Evolutionary conservation across 176 grass and related monocot species (phyloP).

Genomic region (Rhynchospora pubera): DNA sequence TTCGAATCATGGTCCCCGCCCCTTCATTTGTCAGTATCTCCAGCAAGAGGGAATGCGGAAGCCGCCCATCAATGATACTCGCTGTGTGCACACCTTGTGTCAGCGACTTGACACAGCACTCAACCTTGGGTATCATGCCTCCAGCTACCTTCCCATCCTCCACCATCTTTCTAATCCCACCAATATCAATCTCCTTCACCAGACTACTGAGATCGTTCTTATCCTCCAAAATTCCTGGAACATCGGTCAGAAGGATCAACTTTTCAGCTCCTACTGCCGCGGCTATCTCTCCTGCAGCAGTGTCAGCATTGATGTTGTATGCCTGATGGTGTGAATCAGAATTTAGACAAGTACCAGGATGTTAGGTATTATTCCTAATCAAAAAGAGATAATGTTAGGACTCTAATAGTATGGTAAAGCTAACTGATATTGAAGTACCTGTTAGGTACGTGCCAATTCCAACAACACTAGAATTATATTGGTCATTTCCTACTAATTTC

Average conservation of each 20-base stretch:
- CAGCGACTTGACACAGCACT: conserved; percentile 59
- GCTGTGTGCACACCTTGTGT: conserved; percentile 61
- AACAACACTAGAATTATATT: too few relatives aligned
- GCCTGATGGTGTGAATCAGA: conserved; percentile 22
- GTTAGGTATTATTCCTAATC: not conserved
- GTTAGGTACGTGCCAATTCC: too few relatives aligned
- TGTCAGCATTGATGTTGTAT: conserved; percentile 93
- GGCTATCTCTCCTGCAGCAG: conserved; percentile 60
- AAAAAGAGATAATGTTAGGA: not conserved
- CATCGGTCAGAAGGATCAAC: conserved; percentile 68
- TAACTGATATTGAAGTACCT: too few relatives aligned
- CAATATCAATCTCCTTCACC: conserved; percentile 62
- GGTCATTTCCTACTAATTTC: too few relatives aligned
- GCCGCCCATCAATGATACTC: conserved; percentile 71
- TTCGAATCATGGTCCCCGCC: conserved; percentile 73
- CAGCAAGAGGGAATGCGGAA: conserved; percentile 74
- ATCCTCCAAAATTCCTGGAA: conserved; percentile 55
- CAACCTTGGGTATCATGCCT: conserved; percentile 87
- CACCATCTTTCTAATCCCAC: conserved; percentile 50
- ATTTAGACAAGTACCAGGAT: not conserved
- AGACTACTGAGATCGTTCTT: conserved; percentile 50
- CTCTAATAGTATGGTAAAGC: not conserved
- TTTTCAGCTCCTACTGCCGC: conserved; percentile 70
- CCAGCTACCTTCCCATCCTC: conserved; percentile 68
- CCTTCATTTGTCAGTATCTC: conserved; percentile 84